Conservation (phyloP, 768 basidiomycete species). For the Pholiota molesta region DNA sequence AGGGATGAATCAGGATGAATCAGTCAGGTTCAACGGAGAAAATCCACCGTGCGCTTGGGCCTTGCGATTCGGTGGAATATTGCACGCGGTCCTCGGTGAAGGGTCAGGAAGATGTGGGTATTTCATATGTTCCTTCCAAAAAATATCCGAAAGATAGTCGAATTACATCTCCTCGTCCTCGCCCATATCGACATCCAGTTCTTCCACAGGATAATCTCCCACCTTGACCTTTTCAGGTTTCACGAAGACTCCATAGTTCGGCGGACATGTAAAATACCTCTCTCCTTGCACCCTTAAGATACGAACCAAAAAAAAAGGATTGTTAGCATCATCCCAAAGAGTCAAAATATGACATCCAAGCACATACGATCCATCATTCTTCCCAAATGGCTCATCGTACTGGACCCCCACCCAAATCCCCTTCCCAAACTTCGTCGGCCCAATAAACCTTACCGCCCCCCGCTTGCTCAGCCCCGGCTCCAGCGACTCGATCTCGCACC, state of each 20-base stretch:
- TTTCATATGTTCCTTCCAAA: neutral
- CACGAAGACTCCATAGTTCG: constrained; percentile 85
- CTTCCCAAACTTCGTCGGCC: constrained; percentile 74
- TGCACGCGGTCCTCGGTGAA: too few relatives aligned
- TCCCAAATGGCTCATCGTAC: constrained; percentile 94
- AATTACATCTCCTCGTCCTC: constrained; percentile 72
- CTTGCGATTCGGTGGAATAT: too few relatives aligned
- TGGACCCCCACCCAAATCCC: constrained; percentile 90
- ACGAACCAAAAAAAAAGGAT: constrained; percentile 3
- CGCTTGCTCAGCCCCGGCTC: constrained; percentile 75
- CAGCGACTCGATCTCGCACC: constrained; percentile 80
- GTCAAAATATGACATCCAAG: neutral
- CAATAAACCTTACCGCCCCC: constrained; percentile 87
- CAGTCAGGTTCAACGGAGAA: neutral
- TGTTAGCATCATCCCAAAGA: neutral
- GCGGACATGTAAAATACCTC: constrained; percentile 80
- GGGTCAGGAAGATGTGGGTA: too few relatives aligned
- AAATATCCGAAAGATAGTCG: neutral
- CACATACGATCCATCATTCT: constrained; percentile 93
- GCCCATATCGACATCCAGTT: constrained; percentile 73
- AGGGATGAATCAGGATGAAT: too few relatives aligned
- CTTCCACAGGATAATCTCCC: constrained; percentile 88
- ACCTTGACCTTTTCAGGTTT: constrained; percentile 78
- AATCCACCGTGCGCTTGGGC: too few relatives aligned
- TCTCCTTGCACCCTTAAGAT: constrained; percentile 76